phyloP scores from a whole-genome alignment of 306 rosid genomes.

The Datisca glomerata region DNA sequence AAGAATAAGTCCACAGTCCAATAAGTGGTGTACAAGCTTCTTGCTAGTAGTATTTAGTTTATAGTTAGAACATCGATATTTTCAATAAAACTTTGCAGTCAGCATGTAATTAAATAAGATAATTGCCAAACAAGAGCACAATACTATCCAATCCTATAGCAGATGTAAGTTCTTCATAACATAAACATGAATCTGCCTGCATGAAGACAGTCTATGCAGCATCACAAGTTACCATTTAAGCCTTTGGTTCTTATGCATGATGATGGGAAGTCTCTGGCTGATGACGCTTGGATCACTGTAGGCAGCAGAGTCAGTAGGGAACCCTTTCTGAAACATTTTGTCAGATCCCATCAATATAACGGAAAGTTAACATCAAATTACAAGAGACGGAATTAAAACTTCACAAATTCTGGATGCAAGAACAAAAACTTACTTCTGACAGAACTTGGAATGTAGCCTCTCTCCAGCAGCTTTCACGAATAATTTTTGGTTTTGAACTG shows the following conservation, averaged over 20 bases:
- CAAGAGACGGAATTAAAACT: no score
- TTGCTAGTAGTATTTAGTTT: no score
- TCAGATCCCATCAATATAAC: slow-evolving; percentile 10
- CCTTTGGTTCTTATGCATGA: slow-evolving; percentile 56
- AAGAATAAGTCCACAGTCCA: background rate
- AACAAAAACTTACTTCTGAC: slow-evolving; percentile 71
- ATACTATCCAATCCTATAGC: no score
- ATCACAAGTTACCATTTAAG: slow-evolving; percentile 43
- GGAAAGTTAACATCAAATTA: slow-evolving; percentile 12
- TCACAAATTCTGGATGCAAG: no score
- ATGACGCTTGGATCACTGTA: slow-evolving; percentile 71
- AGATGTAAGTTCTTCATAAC: background rate
- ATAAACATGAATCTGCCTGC: slow-evolving; percentile 10
- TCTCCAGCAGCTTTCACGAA: slow-evolving; percentile 93
- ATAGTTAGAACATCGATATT: no score
- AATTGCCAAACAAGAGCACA: no score
- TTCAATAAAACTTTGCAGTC: no score
- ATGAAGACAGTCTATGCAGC: slow-evolving; percentile 26
- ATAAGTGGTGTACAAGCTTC: no score
- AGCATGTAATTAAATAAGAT: no score
- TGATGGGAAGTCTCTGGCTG: slow-evolving; percentile 65
- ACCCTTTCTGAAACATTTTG: slow-evolving; percentile 56
- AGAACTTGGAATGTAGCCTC: slow-evolving; percentile 77
- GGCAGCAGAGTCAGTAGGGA: slow-evolving; percentile 65
- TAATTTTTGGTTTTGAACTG: slow-evolving; percentile 41